Conservation (phyloP, 2,329 filamentous ascomycete genomes). For the Akanthomyces uredinophilus region DNA sequence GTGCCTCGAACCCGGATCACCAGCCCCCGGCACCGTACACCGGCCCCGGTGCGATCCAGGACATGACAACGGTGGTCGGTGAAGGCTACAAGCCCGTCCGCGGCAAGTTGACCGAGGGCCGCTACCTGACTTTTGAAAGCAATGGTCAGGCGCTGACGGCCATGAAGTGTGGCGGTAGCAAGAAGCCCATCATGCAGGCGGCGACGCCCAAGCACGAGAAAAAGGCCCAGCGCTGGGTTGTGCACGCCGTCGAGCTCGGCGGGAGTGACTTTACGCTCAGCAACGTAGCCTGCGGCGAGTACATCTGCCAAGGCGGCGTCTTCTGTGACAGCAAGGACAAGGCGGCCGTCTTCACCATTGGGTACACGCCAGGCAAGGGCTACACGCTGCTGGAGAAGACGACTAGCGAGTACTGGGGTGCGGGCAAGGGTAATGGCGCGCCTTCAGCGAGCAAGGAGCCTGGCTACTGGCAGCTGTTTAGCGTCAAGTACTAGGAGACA, state of each 20-base stretch:
- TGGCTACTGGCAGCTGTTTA: conserved; percentile 11
- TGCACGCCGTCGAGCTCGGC: conserved; percentile 34
- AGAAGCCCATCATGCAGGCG: conserved; percentile 20
- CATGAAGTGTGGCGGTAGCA: conserved; percentile 22
- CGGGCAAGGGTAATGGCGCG: not conserved
- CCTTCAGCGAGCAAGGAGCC: not conserved
- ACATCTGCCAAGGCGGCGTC: conserved; percentile 16
- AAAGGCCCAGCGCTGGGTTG: conserved; percentile 44
- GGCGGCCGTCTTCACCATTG: conserved; percentile 18
- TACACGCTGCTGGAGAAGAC: conserved; percentile 18
- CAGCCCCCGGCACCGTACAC: conserved; percentile 45
- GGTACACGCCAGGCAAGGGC: conserved; percentile 19
- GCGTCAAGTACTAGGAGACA: conserved; percentile 11
- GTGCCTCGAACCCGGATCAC: conserved; percentile 30
- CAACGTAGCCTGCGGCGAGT: conserved; percentile 22
- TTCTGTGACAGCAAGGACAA: conserved; percentile 15
- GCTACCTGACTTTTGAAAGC: conserved; percentile 47
- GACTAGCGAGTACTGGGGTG: conserved; percentile 8
- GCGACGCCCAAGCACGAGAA: conserved; percentile 32
- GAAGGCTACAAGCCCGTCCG: conserved; percentile 49
- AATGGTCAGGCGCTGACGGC: conserved; percentile 36
- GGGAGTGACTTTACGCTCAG: conserved; percentile 24
- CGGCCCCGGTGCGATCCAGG: conserved; percentile 28
- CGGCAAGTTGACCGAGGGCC: conserved; percentile 49
- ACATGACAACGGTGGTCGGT: conserved; percentile 40